Percentiles rank a stretch among this genome's conserved stretches.
Conservation (phyloP, 31 red algal species). For the Endocladia muricata region DNA sequence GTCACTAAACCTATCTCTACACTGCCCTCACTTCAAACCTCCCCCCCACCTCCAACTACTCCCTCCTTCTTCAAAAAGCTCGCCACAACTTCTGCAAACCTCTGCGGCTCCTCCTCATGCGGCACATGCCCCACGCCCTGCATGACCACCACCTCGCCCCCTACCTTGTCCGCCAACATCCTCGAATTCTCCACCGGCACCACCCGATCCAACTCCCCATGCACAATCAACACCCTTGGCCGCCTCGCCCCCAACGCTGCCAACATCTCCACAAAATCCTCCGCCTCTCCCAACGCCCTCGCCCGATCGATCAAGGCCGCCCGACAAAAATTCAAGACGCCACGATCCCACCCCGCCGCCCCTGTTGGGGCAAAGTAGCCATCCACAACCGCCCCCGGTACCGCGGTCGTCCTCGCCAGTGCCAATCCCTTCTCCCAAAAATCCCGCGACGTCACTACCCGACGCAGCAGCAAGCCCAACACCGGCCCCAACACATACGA, state of each 20-base stretch:
- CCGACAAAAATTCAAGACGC: constrained; percentile 45
- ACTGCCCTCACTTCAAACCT: too few relatives aligned
- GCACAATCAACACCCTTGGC: constrained; percentile 73
- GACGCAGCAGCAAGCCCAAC: constrained; percentile 12
- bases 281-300: constrained; percentile 11
- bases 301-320: constrained; percentile 32
- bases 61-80: constrained; percentile 17
- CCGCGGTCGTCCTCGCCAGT: constrained; percentile 6
- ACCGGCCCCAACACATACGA: constrained; percentile 14
- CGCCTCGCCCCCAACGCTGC: not conserved
- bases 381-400: constrained; percentile 40
- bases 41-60: too few relatives aligned
- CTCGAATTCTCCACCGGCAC: constrained; percentile 73
- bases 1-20: too few relatives aligned
- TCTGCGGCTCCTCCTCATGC: constrained; percentile 76
- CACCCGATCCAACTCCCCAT: constrained; percentile 71
- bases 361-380: constrained; percentile 34
- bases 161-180: constrained; percentile 34
- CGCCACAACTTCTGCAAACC: constrained; percentile 46
- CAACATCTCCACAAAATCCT: constrained; percentile 30
- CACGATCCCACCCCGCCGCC: constrained; percentile 37
- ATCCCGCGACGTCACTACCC: not conserved
- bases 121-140: constrained; percentile 72
- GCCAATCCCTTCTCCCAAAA: constrained; percentile 35
- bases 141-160: constrained; percentile 48